Percentiles rank a stretch among this genome's conserved stretches.
Conservation (phyloP, 805 yeast genomes). For the Sungouiozyma intestinalis region DNA sequence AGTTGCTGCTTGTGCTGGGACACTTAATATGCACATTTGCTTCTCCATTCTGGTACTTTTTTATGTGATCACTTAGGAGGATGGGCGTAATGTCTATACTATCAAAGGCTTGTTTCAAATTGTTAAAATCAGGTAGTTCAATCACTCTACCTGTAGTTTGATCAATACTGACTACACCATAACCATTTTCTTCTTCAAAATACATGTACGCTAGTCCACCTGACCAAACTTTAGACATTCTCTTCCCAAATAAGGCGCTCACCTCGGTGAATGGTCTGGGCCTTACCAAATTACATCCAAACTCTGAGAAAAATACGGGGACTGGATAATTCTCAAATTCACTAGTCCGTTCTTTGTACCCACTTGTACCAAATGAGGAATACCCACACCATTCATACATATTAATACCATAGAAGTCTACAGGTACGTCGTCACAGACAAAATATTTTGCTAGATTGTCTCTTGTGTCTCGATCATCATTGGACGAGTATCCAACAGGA, state of each 20-base stretch:
- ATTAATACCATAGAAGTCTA: constrained; percentile 75
- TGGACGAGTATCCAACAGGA: constrained; percentile 91
- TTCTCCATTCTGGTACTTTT: constrained; percentile 7
- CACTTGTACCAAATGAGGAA: constrained; percentile 52
- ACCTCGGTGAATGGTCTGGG: constrained; percentile 71
- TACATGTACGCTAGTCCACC: constrained; percentile 83
- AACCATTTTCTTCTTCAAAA: constrained; percentile 64
- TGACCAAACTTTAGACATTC: constrained; percentile 75
- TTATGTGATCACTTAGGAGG: not conserved
- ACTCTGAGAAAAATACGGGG: constrained; percentile 72
- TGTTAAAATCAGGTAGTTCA: constrained; percentile 49
- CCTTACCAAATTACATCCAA: constrained; percentile 58
- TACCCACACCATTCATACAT: constrained; percentile 85
- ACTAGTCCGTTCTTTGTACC: constrained; percentile 52
- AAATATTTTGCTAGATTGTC: constrained; percentile 73
- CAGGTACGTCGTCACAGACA: constrained; percentile 58
- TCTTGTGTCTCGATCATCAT: constrained; percentile 79
- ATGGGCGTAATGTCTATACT: constrained; percentile 23
- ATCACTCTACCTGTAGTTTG: constrained; percentile 33
- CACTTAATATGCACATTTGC: constrained; percentile 22
- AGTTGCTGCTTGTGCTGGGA: constrained; percentile 20
- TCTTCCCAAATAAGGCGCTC: constrained; percentile 47
- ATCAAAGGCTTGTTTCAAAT: constrained; percentile 43
- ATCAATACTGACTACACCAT: constrained; percentile 53
- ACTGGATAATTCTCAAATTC: constrained; percentile 55